Base-by-base conservation (phyloP, 176 grass and related monocot species). In the Oryza glumipatula region DNA sequence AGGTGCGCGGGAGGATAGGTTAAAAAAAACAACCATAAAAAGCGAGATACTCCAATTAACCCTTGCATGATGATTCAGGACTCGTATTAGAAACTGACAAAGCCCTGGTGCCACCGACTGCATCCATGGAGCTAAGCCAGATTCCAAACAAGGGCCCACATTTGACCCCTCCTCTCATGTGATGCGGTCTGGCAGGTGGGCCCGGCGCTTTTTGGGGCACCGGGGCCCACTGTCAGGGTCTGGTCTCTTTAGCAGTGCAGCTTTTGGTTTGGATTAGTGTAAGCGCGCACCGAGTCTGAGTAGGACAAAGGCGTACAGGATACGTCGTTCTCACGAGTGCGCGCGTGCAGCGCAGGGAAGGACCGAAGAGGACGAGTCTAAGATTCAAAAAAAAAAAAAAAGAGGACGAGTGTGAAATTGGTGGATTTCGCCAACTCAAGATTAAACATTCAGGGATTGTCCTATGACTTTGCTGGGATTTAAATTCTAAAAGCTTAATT, bases 101-200 rank as follows among this genome's bases (percentile, higher is more conserved):
- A 21, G 5, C 52, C 43, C 19, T 8, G 5, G 61, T 10, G 65
- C 65, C 81, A 83, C 85, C 87, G 90, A 92, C 92, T 43, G 39
- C 32, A 28, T 76, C 67, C 66, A 7, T 6, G 49, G 14, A 15
- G 47, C 2, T 28, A 14, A 15, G 47, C 76, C 61, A 83, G 51
- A 85, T 84, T 85, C 87, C 81, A 87, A 21, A 7, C 15, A 19
- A 21, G 9, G 35, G 68, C 46, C 35, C 52, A 32, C 26, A 11
- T 75, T 68, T 4, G 68, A 81, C 48, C 61, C n/a, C 22, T 58
- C 22, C 21, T 32, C 11, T 74, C 65, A 81, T 16, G 79, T 83
- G 82, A 36, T 30, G 56, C 28, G 73, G 35, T 54, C 89, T 82
- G 16, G 26, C 77, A 9, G 44, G 67, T 60, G 81, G 80, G 23